A percentile compares a stretch with the other conserved stretches of the same genome.
Evolutionary conservation across 306 rosid species (phyloP).

Genomic region (Medicago ruthenica): DNA sequence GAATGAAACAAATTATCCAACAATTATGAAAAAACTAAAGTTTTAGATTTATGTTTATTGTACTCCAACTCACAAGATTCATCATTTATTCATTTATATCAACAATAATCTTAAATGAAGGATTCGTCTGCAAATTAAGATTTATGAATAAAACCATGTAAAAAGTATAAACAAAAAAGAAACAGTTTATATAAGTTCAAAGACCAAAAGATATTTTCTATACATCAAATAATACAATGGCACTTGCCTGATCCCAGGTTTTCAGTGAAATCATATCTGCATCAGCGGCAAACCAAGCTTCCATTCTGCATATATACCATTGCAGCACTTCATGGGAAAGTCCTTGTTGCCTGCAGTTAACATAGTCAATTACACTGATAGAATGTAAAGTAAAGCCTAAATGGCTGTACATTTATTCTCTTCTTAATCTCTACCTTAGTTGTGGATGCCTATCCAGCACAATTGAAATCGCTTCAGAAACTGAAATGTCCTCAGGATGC

Average conservation of each 20-base stretch:
- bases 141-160: conserved; percentile 21
- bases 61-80: conserved; percentile 2
- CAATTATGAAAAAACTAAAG: neutral
- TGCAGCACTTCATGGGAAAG: conserved; percentile 73
- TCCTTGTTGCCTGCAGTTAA: conserved; percentile 66
- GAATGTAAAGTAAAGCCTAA: conserved; percentile 27
- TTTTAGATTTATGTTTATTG: conserved; percentile 18
- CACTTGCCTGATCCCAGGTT: conserved; percentile 86
- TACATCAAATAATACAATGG: conserved; percentile 37
- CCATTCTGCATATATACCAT: conserved; percentile 85
- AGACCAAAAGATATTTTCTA: conserved; percentile 22
- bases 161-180: neutral
- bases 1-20: conserved; percentile 4
- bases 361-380: conserved; percentile 21
- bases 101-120: conserved; percentile 34
- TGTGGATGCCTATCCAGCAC: conserved; percentile 69
- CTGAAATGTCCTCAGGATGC: conserved; percentile 66
- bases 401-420: conserved; percentile 4
- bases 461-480: conserved; percentile 63
- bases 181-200: neutral
- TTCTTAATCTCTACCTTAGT: conserved; percentile 53
- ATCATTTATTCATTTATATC: conserved; percentile 16
- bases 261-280: conserved; percentile 78
- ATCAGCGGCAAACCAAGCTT: conserved; percentile 90
- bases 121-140: neutral